A percentile compares a stretch with the other conserved stretches of the same genome.
These are phyloP conservation scores for Penicillium canariense DNA, from an alignment of 495 filamentous ascomycete species.

Conservation along the genomic window DNA sequence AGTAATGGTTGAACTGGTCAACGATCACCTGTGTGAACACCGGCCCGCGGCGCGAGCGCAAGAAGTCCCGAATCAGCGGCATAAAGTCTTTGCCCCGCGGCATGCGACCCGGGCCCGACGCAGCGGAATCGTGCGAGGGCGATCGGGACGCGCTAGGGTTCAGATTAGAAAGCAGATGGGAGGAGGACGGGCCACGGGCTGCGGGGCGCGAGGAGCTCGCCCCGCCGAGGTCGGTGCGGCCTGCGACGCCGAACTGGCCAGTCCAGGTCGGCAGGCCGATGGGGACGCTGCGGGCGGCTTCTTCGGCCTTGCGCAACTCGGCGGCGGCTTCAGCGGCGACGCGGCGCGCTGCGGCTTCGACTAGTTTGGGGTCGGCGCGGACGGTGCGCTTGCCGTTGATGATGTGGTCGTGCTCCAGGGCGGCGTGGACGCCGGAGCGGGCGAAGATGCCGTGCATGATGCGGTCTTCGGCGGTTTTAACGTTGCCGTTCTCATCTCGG, in stretches of 20 bases:
- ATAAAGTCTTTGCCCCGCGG: constrained; percentile 57
- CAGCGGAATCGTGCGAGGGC: constrained; percentile 15
- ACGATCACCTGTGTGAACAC: constrained; percentile 74
- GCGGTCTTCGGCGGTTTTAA: constrained; percentile 53
- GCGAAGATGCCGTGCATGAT: constrained; percentile 87
- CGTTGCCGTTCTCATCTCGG: constrained; percentile 34
- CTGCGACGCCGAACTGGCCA: constrained; percentile 72
- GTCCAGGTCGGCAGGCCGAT: constrained; percentile 95
- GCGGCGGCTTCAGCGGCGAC: constrained; percentile 75
- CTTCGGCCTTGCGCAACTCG: constrained; percentile 68
- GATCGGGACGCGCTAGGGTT: constrained; percentile 34
- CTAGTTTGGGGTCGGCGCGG: constrained; percentile 65
- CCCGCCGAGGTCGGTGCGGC: constrained; percentile 45
- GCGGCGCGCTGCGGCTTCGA: constrained; percentile 75
- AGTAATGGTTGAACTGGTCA: constrained; percentile 72
- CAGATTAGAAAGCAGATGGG: constrained; percentile 59
- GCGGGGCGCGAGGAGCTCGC: constrained; percentile 34
- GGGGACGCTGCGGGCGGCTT: constrained; percentile 65
- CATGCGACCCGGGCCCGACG: constrained; percentile 11
- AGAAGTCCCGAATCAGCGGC: constrained; percentile 70
- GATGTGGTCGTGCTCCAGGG: constrained; percentile 86
- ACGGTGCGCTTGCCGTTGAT: constrained; percentile 64
- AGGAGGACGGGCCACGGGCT: constrained; percentile 50
- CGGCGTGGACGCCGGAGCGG: constrained; percentile 75
- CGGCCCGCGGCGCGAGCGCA: constrained; percentile 65